Base-by-base conservation (phyloP, 768 basidiomycete genomes). In the Kwoniella botswanensis region DNA sequence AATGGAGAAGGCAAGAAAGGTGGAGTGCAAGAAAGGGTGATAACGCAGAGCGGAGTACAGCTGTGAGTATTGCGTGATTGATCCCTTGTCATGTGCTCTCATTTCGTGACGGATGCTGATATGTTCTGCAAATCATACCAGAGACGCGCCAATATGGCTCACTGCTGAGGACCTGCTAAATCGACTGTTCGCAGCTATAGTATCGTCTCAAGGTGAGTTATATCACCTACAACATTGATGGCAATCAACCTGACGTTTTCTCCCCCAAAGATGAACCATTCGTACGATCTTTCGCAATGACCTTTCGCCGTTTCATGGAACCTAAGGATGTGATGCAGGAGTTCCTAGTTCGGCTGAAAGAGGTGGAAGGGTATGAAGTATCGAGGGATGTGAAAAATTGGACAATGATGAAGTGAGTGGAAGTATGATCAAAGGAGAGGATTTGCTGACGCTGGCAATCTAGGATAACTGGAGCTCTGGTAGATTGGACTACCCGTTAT, bases 401-500 rank as follows among this genome's bases (percentile, higher is more conserved):
- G 76, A 70, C 72, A 15, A 65, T 77, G 46, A 72, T 75, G 61
- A 76, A 75, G 81, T 80, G 50, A 68, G 79, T 62, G 22, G 13
- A 52, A 61, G 50, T 24, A n/a, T 29, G 43, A 44, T 35, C 15
- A 54, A 24, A 26, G 26, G 9, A 17, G 24, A 22, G 15, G 22
- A 24, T 56, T 22, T 21, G 52, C 57, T 50, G 57, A 50, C 44
- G 35, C 35, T 35, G 35, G 35, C 35, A 35, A 7, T 7, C 7
- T 58, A 80, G 79, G 44, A 18, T 80, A 44, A 73, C 67, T 5
- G 77, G 79, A 5, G 79, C 74, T 4, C 62, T 80, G 17, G 68
- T 79, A 12, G 77, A 82, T 26, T 83, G 82, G 82, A 72, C 78
- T 7, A 63, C 65, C 9, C 59, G 67, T 12, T 82, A 83, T 68